A percentile compares a stretch with the other conserved stretches of the same genome.
Conservation (phyloP, 139 green algal species). For the Asterochloris sp. region DNA sequence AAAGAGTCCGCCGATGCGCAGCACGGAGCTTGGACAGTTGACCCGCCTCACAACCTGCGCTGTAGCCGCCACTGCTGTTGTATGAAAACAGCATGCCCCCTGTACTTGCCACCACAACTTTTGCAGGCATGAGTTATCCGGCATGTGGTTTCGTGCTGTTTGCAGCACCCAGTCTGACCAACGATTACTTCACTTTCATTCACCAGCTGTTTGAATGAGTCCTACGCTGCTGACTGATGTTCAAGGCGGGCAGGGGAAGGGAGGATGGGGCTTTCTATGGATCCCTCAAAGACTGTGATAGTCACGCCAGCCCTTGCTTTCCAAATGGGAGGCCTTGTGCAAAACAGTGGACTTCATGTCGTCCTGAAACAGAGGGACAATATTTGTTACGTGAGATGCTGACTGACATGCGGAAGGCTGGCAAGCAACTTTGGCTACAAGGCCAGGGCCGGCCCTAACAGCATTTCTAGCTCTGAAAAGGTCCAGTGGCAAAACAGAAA, state of each 20-base stretch:
- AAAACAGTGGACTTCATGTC: slow-evolving; percentile 60
- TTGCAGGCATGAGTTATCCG: no score
- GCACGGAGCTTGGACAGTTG: slow-evolving; percentile 47
- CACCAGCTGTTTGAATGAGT: not conserved
- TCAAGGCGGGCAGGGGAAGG: no score
- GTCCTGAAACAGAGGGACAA: not conserved
- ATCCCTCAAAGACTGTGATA: slow-evolving; percentile 32
- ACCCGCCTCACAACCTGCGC: not conserved
- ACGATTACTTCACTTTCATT: not conserved
- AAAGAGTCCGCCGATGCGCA: slow-evolving; percentile 47
- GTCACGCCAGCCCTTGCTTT: slow-evolving; percentile 58
- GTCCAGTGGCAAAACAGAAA: not conserved
- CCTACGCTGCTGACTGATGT: not conserved
- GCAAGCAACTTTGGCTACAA: not conserved
- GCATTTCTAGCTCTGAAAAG: not conserved
- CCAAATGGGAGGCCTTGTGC: slow-evolving; percentile 67
- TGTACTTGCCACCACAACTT: no score
- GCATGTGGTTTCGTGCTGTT: not conserved
- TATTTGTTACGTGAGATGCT: not conserved
- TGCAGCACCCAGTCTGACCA: not conserved
- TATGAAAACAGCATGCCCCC: no score
- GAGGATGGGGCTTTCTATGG: no score
- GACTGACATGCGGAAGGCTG: not conserved
- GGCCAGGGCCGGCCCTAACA: no score
- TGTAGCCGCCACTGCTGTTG: no score